phyloP scores from a whole-genome alignment of 768 basidiomycete species.

The Suillus paluster region DNA sequence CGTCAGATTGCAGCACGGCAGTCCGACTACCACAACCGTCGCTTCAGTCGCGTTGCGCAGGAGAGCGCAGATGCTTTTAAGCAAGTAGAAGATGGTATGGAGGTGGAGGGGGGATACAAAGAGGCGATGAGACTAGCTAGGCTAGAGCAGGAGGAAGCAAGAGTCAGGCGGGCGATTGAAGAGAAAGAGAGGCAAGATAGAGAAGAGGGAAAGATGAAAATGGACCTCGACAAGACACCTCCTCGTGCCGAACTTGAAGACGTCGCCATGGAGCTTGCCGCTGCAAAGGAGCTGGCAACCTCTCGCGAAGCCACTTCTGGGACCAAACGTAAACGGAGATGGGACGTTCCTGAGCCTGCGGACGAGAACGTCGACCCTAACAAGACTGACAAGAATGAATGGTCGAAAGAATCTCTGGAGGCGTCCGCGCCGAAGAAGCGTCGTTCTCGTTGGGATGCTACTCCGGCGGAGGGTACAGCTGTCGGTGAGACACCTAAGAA shows the following conservation, averaged over 20 bases:
- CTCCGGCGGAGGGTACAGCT: constrained; percentile 67
- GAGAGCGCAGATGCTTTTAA: constrained; percentile 83
- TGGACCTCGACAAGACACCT: constrained; percentile 92
- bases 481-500: constrained; percentile 78
- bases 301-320: constrained; percentile 50
- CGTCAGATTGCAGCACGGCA: constrained; percentile 94
- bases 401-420: constrained; percentile 78
- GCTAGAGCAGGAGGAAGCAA: constrained; percentile 91
- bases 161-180: constrained; percentile 84
- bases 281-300: constrained; percentile 42
- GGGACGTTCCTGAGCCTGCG: constrained; percentile 69
- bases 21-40: constrained; percentile 92
- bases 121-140: constrained; percentile 92
- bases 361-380: constrained; percentile 73
- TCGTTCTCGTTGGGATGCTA: constrained; percentile 95
- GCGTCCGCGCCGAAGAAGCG: constrained; percentile 85
- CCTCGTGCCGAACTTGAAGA: constrained; percentile 80
- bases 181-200: constrained; percentile 83
- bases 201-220: constrained; percentile 74
- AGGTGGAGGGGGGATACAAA: constrained; percentile 88
- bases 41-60: constrained; percentile 83
- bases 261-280: constrained; percentile 69
- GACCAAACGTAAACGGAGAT: constrained; percentile 76
- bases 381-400: constrained; percentile 62
- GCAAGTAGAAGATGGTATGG: constrained; percentile 65